These are phyloP conservation scores for Corchorus olitorius DNA, from an alignment of 345 rosid genomes.

Conservation along the genomic window DNA sequence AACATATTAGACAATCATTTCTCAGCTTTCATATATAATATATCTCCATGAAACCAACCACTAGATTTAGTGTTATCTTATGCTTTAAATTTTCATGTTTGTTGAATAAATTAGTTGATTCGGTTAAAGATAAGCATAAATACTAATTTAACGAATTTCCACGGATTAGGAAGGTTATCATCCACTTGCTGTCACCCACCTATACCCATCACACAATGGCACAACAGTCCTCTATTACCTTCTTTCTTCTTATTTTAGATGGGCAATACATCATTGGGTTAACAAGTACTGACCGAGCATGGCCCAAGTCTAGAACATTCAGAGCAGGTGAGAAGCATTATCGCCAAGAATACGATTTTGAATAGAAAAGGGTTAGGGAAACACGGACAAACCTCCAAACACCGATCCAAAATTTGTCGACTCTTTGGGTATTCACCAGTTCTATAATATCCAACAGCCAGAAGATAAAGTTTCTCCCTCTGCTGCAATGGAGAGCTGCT, in stretches of 20 bases:
- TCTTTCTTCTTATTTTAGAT: neutral
- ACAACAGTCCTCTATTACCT: neutral
- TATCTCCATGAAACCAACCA: neutral
- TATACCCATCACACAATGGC: neutral
- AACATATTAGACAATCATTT: neutral
- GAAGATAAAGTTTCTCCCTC: slow-evolving; percentile 77
- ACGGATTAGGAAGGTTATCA: neutral
- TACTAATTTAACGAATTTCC: neutral
- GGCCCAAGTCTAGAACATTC: neutral
- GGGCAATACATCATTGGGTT: neutral
- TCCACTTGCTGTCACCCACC: neutral
- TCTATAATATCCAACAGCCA: slow-evolving; percentile 78
- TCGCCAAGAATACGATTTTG: neutral
- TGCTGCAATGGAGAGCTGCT: slow-evolving; percentile 51
- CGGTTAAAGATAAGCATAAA: neutral
- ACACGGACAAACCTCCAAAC: slow-evolving; percentile 55
- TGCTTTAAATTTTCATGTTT: neutral
- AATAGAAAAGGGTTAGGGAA: neutral
- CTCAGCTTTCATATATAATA: neutral
- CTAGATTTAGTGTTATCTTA: neutral
- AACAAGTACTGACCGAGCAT: neutral
- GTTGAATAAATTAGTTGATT: neutral
- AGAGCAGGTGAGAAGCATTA: neutral
- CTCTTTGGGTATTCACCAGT: slow-evolving; percentile 70
- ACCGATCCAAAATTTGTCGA: slow-evolving; percentile 62